A percentile compares a stretch with the other conserved stretches of the same genome.
Evolutionary conservation across 108 stramenopile species (phyloP).

Genomic region (Skeletonema tropicum): DNA sequence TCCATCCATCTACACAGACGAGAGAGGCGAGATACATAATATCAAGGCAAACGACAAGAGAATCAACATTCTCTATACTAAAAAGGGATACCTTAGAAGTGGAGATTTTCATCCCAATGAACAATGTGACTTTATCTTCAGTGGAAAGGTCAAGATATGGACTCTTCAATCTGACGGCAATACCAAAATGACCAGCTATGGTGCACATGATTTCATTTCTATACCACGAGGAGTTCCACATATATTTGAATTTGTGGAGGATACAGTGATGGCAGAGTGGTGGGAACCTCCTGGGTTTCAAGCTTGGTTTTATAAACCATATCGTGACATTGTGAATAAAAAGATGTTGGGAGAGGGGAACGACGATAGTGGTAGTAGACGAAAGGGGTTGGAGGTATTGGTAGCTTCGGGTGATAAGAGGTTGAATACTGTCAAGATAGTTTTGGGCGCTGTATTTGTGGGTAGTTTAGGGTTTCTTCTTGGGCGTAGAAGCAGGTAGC

Average conservation of each 20-base stretch:
- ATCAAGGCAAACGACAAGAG: slow-evolving; percentile 45
- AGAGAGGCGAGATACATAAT: slow-evolving; percentile 63
- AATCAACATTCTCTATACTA: slow-evolving; percentile 59
- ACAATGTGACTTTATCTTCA: slow-evolving; percentile 53
- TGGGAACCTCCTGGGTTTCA: slow-evolving; percentile 51
- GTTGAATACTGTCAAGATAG: neutral
- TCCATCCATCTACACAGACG: slow-evolving; percentile 45
- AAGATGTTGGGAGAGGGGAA: neutral
- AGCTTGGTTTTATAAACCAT: slow-evolving; percentile 61
- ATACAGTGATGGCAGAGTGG: slow-evolving; percentile 58
- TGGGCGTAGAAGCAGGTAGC: slow-evolving; percentile 1
- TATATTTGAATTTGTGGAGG: slow-evolving; percentile 63
- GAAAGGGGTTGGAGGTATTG: slow-evolving; percentile 19
- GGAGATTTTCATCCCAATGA: slow-evolving; percentile 59
- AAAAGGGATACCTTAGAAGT: slow-evolving; percentile 50
- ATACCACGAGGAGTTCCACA: slow-evolving; percentile 57
- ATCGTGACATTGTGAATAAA: slow-evolving; percentile 56
- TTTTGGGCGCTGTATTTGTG: slow-evolving; percentile 1
- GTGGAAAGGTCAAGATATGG: slow-evolving; percentile 68
- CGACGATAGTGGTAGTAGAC: neutral
- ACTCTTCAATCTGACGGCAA: slow-evolving; percentile 40
- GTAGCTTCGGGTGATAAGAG: neutral
- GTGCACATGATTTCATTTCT: slow-evolving; percentile 27
- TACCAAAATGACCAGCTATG: slow-evolving; percentile 28
- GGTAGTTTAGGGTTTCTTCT: slow-evolving; percentile 9